Evolutionary conservation across 129 eudicot species (phyloP).

Genomic region (Pittosporum tobira): DNA sequence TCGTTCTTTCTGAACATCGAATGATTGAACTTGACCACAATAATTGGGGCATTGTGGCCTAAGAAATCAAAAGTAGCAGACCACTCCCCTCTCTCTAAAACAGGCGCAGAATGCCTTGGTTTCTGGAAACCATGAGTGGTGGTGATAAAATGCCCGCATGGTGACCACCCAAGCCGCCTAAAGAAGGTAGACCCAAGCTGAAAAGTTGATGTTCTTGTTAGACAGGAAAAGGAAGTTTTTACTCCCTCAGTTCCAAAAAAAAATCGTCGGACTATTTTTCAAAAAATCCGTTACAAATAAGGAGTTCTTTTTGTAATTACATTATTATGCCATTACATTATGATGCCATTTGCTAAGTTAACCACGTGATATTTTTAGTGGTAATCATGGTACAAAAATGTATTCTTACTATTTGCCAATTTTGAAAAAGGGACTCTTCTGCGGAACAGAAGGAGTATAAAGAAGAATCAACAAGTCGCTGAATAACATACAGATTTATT

Average conservation of each 20-base stretch:
- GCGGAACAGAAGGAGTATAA: too few relatives aligned
- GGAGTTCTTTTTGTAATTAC: too few relatives aligned
- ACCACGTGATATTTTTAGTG: too few relatives aligned
- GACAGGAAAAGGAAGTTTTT: background rate
- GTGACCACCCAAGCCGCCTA: constrained; percentile 99
- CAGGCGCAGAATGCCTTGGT: constrained; percentile 99
- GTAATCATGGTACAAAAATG: too few relatives aligned
- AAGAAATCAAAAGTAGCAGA: constrained; percentile 94
- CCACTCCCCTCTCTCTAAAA: constrained; percentile 98
- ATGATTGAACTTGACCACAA: constrained; percentile 87
- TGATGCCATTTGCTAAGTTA: too few relatives aligned
- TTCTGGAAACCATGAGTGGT: constrained; percentile 97
- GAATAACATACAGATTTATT: constrained; percentile 67
- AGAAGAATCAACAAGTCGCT: background rate
- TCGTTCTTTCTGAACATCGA: constrained; percentile 71
- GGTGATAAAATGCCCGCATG: constrained; percentile 95
- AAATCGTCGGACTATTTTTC: too few relatives aligned
- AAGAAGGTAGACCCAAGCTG: constrained; percentile 99
- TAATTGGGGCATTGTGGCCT: constrained; percentile 96
- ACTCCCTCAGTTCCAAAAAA: too few relatives aligned
- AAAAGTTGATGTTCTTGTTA: constrained; percentile 4
- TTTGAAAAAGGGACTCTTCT: too few relatives aligned
- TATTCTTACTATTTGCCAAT: too few relatives aligned
- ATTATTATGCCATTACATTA: too few relatives aligned
- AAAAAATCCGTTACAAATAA: too few relatives aligned